Evolutionary conservation across 1,284 basidiomycete genomes (phyloP), one percentile per base, ranked within the genome.

Genomic region (Ceratobasidium sp.): DNA sequence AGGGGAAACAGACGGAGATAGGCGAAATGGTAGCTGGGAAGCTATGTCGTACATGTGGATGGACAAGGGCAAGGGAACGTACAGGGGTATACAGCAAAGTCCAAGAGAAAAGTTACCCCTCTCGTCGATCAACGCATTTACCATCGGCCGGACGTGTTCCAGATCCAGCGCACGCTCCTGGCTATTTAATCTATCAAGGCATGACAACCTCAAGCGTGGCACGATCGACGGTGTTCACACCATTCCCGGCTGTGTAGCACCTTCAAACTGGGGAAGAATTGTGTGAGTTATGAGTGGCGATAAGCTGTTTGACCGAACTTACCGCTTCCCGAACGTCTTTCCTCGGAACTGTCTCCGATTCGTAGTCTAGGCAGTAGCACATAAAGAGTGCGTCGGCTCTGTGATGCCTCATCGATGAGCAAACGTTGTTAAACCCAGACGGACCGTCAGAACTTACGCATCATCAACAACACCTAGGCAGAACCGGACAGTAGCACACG

Each of bases 331-430:
- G 90, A 13, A 93, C 92, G 79, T 92, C 89, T 63, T 88, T 86
- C 66, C 87, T 86, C 75, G 88, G 88, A 59, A 84, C 83, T 53
- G 87, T 86, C 0, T 91, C 92, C 0, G 86, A 83, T 64, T 92
- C 92, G 77, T 90, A 89, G 80, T 96, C 94, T 69, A 96, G 93
- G 78, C 93, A 93, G 80, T 94, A 94, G 79, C 95, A 96, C 51
- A 96, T 86, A 80, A 94, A 96, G 66, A 96, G 80, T 1, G 94
- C 91, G 79, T 96, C 94, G 74, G 92, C 90, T 41, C 85, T 87
- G 76, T 19, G 11, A 46, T 48, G 72, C 43, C 13, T 63, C 69
- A 53, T 74, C 29, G 16, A 2, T 74, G 31, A 39, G n/a, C 22
- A 19, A 43, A 41, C 53, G 37, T n/a, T 16, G 61, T 27, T 29